Conservation (phyloP, 2,329 filamentous ascomycete species). For the Alternaria viburni region DNA sequence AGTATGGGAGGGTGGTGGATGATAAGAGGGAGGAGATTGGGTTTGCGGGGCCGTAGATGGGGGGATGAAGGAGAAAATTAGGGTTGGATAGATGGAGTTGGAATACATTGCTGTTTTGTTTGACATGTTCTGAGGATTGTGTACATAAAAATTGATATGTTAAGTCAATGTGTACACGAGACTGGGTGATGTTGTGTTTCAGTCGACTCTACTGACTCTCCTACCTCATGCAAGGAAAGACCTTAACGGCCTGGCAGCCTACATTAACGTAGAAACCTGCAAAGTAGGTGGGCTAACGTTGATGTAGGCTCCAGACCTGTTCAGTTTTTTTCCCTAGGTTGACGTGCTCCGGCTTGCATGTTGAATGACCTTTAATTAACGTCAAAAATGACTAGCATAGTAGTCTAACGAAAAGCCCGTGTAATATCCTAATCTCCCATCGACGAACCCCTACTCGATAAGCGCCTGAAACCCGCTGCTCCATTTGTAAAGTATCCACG, state of each 20-base stretch:
- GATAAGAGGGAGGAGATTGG: slow-evolving; percentile 54
- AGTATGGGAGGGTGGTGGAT: slow-evolving; percentile 58
- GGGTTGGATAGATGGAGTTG: not conserved
- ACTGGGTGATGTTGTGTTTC: not conserved
- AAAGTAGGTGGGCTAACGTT: too few relatives aligned
- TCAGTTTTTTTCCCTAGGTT: too few relatives aligned
- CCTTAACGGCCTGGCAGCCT: too few relatives aligned
- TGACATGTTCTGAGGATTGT: not conserved
- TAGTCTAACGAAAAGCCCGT: not conserved
- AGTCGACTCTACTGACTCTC: not conserved
- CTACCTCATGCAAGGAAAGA: too few relatives aligned
- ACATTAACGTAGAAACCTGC: too few relatives aligned
- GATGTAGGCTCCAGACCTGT: too few relatives aligned
- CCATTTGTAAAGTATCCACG: not conserved
- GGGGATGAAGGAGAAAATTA: not conserved
- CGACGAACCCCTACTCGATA: not conserved
- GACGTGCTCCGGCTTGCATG: not conserved
- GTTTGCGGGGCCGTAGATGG: slow-evolving; percentile 44
- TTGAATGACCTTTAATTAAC: not conserved
- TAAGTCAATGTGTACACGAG: not conserved
- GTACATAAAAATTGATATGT: not conserved
- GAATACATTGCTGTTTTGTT: not conserved
- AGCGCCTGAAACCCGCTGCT: not conserved
- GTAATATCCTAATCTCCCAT: not conserved
- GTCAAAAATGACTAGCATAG: not conserved